Evolutionary conservation across 2,329 filamentous ascomycete genomes (phyloP).

Genomic region (Thelonectria blattea): DNA sequence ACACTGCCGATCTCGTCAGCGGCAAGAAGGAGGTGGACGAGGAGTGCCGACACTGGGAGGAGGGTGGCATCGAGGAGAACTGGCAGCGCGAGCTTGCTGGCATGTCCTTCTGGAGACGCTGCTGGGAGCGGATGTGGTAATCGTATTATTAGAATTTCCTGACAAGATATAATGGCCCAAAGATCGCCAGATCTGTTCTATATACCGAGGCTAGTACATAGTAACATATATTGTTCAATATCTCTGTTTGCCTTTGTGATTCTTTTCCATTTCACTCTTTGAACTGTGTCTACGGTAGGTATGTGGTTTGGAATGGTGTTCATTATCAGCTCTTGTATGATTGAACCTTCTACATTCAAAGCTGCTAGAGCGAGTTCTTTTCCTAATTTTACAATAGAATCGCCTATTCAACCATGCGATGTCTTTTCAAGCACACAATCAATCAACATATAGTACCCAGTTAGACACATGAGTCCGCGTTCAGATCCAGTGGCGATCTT

Average conservation of each 20-base stretch:
- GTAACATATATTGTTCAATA: conserved; percentile 11
- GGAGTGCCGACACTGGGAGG: conserved; percentile 52
- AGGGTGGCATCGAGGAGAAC: conserved; percentile 54
- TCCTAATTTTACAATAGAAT: too few species aligned
- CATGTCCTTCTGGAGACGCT: conserved; percentile 45
- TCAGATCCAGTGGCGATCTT: too few species aligned
- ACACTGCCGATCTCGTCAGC: conserved; percentile 43
- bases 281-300: too few species aligned
- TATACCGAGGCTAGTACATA: conserved; percentile 7
- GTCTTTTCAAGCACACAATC: too few species aligned
- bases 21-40: conserved; percentile 71
- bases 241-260: background rate
- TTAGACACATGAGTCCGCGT: too few species aligned
- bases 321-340: too few species aligned
- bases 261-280: too few species aligned
- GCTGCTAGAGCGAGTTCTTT: too few species aligned
- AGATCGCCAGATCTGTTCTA: conserved; percentile 10
- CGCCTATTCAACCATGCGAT: too few species aligned
- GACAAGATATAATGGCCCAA: background rate
- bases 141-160: background rate
- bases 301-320: too few species aligned
- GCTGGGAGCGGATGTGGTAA: conserved; percentile 50
- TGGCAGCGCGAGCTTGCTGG: conserved; percentile 44
- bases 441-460: too few species aligned
- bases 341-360: too few species aligned